Conservation (phyloP, 768 basidiomycete species). For the Trichaptum fuscoviolaceum region DNA sequence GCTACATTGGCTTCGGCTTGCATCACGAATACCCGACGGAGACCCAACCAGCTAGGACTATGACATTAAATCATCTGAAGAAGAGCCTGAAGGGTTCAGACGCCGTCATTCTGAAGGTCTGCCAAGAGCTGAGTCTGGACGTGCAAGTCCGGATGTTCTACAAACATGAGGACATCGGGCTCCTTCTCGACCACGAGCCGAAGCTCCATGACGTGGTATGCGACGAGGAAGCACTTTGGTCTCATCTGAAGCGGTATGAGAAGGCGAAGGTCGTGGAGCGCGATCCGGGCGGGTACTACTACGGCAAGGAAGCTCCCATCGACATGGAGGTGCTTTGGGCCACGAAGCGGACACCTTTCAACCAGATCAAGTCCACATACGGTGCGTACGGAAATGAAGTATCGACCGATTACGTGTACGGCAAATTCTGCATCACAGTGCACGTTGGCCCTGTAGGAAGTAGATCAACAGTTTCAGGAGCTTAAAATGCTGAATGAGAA, state of each 20-base stretch:
- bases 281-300: not conserved
- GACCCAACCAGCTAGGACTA: constrained; percentile 8
- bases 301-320: not conserved
- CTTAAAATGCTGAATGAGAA: not conserved
- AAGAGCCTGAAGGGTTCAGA: constrained; percentile 28
- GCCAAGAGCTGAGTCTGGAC: constrained; percentile 16
- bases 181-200: not conserved
- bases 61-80: constrained; percentile 14
- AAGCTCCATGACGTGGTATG: constrained; percentile 1
- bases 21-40: constrained; percentile 28
- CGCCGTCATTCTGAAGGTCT: constrained; percentile 18
- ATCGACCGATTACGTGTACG: constrained; percentile 13
- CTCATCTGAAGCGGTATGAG: not conserved
- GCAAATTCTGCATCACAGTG: constrained; percentile 16
- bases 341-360: constrained; percentile 11
- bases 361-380: constrained; percentile 9
- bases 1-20: constrained; percentile 31
- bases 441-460: constrained; percentile 1
- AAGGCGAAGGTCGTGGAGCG: constrained; percentile 2
- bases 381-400: constrained; percentile 20
- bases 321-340: constrained; percentile 8
- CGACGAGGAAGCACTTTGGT: constrained; percentile 6
- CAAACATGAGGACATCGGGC: not conserved
- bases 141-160: constrained; percentile 21
- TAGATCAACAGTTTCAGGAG: not conserved